Base-by-base conservation (phyloP, 148 eudicot species). In the Diospyros lotus region DNA sequence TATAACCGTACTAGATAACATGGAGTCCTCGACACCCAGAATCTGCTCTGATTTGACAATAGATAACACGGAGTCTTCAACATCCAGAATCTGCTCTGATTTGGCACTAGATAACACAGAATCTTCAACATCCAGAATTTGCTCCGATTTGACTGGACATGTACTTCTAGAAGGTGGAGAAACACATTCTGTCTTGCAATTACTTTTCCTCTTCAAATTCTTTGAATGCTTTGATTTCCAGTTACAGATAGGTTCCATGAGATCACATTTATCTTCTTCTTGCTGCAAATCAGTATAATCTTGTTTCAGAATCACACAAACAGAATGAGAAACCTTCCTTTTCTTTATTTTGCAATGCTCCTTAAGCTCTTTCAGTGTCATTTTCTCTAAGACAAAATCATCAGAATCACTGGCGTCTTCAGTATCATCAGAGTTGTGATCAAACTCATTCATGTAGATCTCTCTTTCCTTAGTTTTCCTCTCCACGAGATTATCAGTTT, bases 311-410 rank as follows among this genome's bases (percentile, higher is more conserved):
- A 64, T 62, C 68, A 58, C 40, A 72, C 58, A 14, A 54, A 46
- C 58, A 18, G 73, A 58, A 54, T 50, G 72, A 43, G 75, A 58
- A 59, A 71, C 58, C 80, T 92, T 86, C 54, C 87, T 79, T 77
- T 88, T 90, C 85, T 83, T 84, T n/a, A 66, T 69, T 79, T 86
- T 88, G 78, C 86, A 80, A 46, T 50, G 77, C 46, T 82, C 45
- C 78, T 75, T 75, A 28, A 92, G 82, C 80, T 90, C 86, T 43
- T 76, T 83, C 70, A 92, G 71, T 6, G 97, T 88, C 64, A 85
- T 66, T 64, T 71, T 53, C 39, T 79, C 87, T 56, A 77, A 72
- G 65, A 65, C 59, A 38, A 66, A 46, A 64, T 83, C 88, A 82
- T 75, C 82, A 4, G 52, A 73, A 9, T 73, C 82, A 66, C 61